A percentile compares a stretch with the other conserved stretches of the same genome.
phyloP scores from a whole-genome alignment of 2,329 filamentous ascomycete species.

The Botrytis porri region DNA sequence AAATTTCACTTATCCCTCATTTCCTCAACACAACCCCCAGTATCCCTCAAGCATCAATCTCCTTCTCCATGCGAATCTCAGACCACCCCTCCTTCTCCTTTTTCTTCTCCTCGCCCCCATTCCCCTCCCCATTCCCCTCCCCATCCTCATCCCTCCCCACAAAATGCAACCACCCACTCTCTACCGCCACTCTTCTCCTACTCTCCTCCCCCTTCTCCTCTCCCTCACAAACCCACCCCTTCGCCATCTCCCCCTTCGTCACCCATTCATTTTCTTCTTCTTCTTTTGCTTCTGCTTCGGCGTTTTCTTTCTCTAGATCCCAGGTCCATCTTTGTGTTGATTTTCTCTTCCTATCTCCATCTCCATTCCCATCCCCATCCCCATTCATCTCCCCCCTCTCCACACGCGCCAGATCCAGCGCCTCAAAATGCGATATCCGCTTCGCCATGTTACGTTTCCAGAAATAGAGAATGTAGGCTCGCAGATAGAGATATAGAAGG shows the following conservation, averaged over 20 bases:
- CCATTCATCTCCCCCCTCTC: accelerated
- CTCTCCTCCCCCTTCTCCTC: too few species aligned
- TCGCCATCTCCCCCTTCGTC: background rate
- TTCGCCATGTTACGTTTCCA: background rate
- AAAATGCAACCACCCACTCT: background rate
- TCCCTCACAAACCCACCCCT: background rate
- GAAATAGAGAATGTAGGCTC: background rate
- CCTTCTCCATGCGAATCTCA: background rate
- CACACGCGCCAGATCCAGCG: background rate
- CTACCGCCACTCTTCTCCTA: background rate
- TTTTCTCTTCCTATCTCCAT: background rate
- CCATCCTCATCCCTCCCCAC: background rate
- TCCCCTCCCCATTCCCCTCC: background rate
- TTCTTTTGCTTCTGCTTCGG: too few species aligned
- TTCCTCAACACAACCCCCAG: too few species aligned
- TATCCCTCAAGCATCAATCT: background rate
- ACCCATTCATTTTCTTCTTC: background rate
- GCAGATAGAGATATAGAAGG: background rate
- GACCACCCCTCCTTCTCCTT: background rate
- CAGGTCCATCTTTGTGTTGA: background rate
- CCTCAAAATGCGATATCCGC: background rate
- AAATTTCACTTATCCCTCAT: too few species aligned
- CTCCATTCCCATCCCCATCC: background rate
- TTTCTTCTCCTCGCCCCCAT: background rate
- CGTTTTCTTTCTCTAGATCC: background rate